Evolutionary conservation across 495 filamentous ascomycete species (phyloP).

Genomic region (Durotheca rogersii): DNA sequence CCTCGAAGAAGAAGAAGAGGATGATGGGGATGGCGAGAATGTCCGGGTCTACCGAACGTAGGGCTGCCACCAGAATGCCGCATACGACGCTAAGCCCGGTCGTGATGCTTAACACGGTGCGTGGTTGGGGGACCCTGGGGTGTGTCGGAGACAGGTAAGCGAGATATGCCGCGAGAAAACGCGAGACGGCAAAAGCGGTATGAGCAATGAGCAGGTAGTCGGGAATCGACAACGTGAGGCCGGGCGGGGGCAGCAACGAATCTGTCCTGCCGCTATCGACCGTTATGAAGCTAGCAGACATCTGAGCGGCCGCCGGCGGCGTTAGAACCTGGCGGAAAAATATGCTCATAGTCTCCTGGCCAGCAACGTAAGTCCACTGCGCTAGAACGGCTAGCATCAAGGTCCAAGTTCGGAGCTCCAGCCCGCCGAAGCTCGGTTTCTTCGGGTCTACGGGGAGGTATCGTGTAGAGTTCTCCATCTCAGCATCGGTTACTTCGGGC

Average conservation of each 20-base stretch:
- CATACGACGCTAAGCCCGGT: constrained; percentile 47
- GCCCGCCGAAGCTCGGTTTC: constrained; percentile 37
- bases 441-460: constrained; percentile 44
- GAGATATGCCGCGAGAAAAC: constrained; percentile 49
- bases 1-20: constrained; percentile 68
- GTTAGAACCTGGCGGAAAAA: constrained; percentile 58
- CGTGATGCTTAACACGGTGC: constrained; percentile 54
- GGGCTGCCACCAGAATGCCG: constrained; percentile 48
- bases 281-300: constrained; percentile 36
- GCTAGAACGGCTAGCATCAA: constrained; percentile 64
- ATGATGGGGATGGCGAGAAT: constrained; percentile 58
- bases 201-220: constrained; percentile 52
- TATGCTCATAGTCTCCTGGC: constrained; percentile 68
- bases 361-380: constrained; percentile 74
- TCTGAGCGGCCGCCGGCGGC: constrained; percentile 45
- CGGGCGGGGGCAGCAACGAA: constrained; percentile 19
- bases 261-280: constrained; percentile 10
- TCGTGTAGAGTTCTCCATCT: constrained; percentile 48
- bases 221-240: constrained; percentile 58
- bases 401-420: constrained; percentile 43
- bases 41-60: constrained; percentile 50
- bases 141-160: constrained; percentile 53
- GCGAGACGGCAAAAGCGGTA: constrained; percentile 48
- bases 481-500: constrained; percentile 53
- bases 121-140: constrained; percentile 50